Percentiles rank a stretch among this genome's conserved stretches.
These are phyloP conservation scores for Alternaria sp. DNA, from an alignment of 2,329 filamentous ascomycete genomes.

Conservation along the genomic window DNA sequence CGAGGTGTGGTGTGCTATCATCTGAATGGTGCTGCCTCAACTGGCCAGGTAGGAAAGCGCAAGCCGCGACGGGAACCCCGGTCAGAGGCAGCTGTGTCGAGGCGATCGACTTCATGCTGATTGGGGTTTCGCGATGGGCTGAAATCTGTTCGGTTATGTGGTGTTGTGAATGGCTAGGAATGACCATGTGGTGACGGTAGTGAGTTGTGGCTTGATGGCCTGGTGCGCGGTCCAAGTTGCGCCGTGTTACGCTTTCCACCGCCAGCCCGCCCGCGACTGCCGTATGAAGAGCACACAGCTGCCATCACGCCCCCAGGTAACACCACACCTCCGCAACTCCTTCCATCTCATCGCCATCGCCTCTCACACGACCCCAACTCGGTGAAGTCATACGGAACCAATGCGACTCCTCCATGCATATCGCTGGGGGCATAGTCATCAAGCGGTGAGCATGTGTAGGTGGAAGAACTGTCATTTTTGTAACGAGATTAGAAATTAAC, in stretches of 20 bases:
- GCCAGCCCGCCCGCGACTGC: background rate
- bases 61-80: background rate
- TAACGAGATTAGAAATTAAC: conserved; percentile 14
- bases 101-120: background rate
- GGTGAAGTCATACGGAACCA: background rate
- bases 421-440: background rate
- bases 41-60: background rate
- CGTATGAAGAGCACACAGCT: background rate
- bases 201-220: background rate
- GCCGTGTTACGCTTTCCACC: background rate
- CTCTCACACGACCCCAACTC: background rate
- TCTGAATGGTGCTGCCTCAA: background rate
- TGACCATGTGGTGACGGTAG: background rate
- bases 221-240: background rate
- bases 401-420: background rate
- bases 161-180: background rate
- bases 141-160: background rate
- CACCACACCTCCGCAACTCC: background rate
- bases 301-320: background rate
- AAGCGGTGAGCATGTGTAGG: background rate
- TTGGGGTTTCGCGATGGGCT: background rate
- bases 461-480: background rate
- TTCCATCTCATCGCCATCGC: background rate
- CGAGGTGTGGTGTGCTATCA: background rate
- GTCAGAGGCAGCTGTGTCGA: background rate